These are phyloP conservation scores for Herpetospermum pedunculosum DNA, from an alignment of 306 rosid genomes.

Conservation along the genomic window DNA sequence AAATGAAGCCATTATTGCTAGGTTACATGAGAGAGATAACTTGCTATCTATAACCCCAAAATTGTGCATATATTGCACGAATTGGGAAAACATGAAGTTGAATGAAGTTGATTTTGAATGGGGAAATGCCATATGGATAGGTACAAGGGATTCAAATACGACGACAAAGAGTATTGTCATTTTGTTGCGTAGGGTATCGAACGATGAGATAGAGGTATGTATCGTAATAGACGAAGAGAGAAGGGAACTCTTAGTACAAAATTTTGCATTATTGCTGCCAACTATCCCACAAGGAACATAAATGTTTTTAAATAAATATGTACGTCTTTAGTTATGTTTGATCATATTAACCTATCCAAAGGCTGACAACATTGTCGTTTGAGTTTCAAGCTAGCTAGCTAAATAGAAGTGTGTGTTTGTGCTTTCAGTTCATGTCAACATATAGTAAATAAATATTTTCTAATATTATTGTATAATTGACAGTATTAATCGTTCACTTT, in stretches of 20 bases:
- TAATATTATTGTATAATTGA: no score
- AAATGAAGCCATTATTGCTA: neutral
- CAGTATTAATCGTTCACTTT: no score
- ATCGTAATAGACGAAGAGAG: neutral
- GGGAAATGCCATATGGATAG: conserved; percentile 6
- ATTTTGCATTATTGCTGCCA: no score
- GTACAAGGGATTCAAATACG: neutral
- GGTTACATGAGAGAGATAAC: neutral
- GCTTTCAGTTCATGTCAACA: no score
- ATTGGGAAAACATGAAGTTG: neutral
- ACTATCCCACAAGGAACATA: no score
- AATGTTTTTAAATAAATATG: no score
- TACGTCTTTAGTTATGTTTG: no score
- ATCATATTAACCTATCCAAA: no score
- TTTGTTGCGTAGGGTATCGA: neutral
- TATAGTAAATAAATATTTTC: no score
- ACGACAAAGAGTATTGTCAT: neutral
- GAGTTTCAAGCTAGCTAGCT: no score
- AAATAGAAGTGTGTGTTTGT: no score
- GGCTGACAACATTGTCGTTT: no score
- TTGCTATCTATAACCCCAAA: neutral
- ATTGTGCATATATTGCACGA: neutral
- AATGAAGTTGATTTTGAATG: conserved; percentile 13
- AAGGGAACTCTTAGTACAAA: neutral
- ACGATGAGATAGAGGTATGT: neutral